Conservation (phyloP, 352 stramenopile species). For the Elongisporangium undulatum region DNA sequence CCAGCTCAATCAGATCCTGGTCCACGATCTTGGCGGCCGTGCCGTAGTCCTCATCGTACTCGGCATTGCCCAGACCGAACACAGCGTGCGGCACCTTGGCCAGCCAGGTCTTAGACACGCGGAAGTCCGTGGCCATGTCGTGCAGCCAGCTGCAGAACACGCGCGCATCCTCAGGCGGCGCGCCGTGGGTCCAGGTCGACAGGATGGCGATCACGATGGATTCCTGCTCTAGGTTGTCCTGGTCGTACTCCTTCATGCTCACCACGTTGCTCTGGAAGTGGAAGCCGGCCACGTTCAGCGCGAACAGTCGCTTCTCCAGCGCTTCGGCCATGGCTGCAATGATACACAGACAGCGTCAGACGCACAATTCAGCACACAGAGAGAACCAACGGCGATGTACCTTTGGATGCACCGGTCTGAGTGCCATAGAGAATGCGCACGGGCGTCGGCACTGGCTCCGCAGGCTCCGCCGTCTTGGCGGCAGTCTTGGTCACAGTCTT, state of each 20-base stretch:
- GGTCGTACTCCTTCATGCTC: constrained; percentile 87
- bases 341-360: constrained; percentile 3
- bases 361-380: background rate
- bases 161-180: constrained; percentile 65
- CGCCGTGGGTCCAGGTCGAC: constrained; percentile 82
- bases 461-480: constrained; percentile 16
- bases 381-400: constrained; percentile 12
- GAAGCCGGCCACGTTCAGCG: constrained; percentile 72
- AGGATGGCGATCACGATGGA: constrained; percentile 77
- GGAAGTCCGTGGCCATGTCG: constrained; percentile 89
- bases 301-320: constrained; percentile 76
- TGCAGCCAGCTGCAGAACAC: constrained; percentile 85
- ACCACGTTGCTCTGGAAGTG: constrained; percentile 82
- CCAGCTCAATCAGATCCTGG: constrained; percentile 48
- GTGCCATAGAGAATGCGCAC: constrained; percentile 86
- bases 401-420: constrained; percentile 80
- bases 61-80: constrained; percentile 82
- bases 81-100: constrained; percentile 66
- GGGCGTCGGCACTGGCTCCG: constrained; percentile 15
- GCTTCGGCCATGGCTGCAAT: constrained; percentile 56
- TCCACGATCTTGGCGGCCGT: constrained; percentile 77
- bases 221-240: constrained; percentile 89
- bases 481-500: constrained; percentile 8
- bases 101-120: constrained; percentile 82
- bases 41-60: constrained; percentile 87